phyloP scores from a whole-genome alignment of 2,329 filamentous ascomycete species.

The Ramularia collo-cygni region DNA sequence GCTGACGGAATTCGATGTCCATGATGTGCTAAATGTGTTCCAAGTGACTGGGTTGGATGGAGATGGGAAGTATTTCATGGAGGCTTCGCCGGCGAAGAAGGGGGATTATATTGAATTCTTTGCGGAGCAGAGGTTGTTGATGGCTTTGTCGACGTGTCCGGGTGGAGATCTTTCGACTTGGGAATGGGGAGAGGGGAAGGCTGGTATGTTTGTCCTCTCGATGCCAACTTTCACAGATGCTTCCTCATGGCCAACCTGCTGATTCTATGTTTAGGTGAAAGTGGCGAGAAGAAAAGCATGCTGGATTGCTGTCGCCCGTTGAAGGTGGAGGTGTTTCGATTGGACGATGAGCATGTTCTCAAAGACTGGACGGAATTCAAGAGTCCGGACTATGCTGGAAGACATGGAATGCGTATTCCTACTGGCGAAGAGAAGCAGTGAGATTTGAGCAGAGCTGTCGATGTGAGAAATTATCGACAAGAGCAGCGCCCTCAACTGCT shows the following conservation, averaged over 20 bases:
- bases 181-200: constrained; percentile 61
- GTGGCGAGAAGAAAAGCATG: constrained; percentile 60
- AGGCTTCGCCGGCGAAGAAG: constrained; percentile 48
- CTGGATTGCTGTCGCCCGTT: constrained; percentile 65
- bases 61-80: constrained; percentile 70
- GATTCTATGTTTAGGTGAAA: constrained; percentile 34
- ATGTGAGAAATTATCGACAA: no score
- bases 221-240: no score
- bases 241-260: no score
- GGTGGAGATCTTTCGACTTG: constrained; percentile 76
- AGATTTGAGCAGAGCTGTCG: no score
- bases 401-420: constrained; percentile 57
- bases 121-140: constrained; percentile 68
- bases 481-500: no score
- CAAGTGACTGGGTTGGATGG: constrained; percentile 74
- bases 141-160: constrained; percentile 63
- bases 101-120: constrained; percentile 68
- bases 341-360: constrained; percentile 45
- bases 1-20: constrained; percentile 65
- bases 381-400: constrained; percentile 54
- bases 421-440: constrained; percentile 29
- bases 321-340: constrained; percentile 63
- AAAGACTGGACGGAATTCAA: constrained; percentile 58
- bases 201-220: constrained; percentile 33
- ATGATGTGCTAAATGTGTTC: constrained; percentile 81